These are phyloP conservation scores for Daldinia bambusicola DNA, from an alignment of 495 filamentous ascomycete genomes.

Conservation along the genomic window DNA sequence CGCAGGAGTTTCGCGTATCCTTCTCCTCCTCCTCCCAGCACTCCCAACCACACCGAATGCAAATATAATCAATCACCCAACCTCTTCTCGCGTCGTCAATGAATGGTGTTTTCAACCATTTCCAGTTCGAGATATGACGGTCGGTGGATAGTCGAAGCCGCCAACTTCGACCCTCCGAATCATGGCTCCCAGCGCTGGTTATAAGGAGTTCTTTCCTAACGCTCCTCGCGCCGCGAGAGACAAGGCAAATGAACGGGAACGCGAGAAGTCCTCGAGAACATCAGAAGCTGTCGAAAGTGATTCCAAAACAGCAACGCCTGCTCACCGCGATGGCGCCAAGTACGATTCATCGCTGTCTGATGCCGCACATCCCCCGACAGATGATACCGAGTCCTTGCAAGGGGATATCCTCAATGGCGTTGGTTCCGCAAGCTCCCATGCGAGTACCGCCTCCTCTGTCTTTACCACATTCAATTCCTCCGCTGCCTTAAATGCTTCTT, in stretches of 20 bases:
- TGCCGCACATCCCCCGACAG: conserved; percentile 52
- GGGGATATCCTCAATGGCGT: conserved; percentile 71
- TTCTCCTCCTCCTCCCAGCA: conserved; percentile 23
- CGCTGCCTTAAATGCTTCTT: conserved; percentile 59
- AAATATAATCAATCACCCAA: conserved; percentile 29
- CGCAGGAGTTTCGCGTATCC: conserved; percentile 50
- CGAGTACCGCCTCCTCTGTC: conserved; percentile 71
- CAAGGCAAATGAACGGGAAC: conserved; percentile 65
- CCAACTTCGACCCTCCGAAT: conserved; percentile 62
- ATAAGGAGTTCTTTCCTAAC: conserved; percentile 90
- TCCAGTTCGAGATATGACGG: conserved; percentile 63
- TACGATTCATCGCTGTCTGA: conserved; percentile 54
- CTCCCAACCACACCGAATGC: conserved; percentile 13
- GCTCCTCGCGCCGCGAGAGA: conserved; percentile 72
- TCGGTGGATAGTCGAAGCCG: conserved; percentile 60
- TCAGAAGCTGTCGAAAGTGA: conserved; percentile 62
- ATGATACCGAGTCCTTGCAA: conserved; percentile 67
- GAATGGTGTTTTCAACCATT: conserved; percentile 56
- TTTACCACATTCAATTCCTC: conserved; percentile 67
- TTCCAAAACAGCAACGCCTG: conserved; percentile 52
- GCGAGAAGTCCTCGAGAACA: conserved; percentile 48
- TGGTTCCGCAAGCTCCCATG: conserved; percentile 73
- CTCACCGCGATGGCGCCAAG: conserved; percentile 48
- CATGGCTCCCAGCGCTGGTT: conserved; percentile 81
- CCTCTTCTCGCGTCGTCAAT: conserved; percentile 40